Evolutionary conservation across 1,284 basidiomycete species (phyloP).

Genomic region (Ceratobasidium sp.): DNA sequence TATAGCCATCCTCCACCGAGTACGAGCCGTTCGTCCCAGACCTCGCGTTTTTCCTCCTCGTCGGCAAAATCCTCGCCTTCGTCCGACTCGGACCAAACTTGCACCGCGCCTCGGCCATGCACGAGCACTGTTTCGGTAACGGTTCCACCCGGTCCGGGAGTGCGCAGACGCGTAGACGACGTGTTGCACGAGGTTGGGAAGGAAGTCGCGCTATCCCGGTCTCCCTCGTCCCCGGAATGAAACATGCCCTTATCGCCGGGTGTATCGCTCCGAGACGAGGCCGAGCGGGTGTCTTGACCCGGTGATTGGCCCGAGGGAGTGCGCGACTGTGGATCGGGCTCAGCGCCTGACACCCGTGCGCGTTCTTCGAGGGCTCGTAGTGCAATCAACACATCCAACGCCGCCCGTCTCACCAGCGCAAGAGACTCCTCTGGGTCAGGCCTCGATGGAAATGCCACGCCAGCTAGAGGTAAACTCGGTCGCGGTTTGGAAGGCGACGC

Average conservation of each 20-base stretch:
- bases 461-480: slow-evolving; percentile 9
- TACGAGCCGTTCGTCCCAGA: slow-evolving; percentile 80
- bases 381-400: slow-evolving; percentile 75
- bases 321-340: slow-evolving; percentile 32
- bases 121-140: slow-evolving; percentile 56
- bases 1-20: slow-evolving; percentile 82
- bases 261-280: slow-evolving; percentile 52
- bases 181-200: slow-evolving; percentile 49
- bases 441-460: not conserved
- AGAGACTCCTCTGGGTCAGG: slow-evolving; percentile 59
- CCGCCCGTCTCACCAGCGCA: slow-evolving; percentile 68
- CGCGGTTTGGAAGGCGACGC: slow-evolving; percentile 31
- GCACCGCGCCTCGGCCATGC: slow-evolving; percentile 68
- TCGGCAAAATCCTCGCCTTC: slow-evolving; percentile 55
- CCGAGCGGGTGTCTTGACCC: slow-evolving; percentile 68
- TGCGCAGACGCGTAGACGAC: slow-evolving; percentile 31
- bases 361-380: slow-evolving; percentile 60
- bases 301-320: slow-evolving; percentile 51
- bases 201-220: slow-evolving; percentile 45
- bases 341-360: slow-evolving; percentile 41
- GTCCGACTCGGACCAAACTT: slow-evolving; percentile 80
- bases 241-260: slow-evolving; percentile 45
- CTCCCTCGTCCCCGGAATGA: slow-evolving; percentile 61
- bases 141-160: slow-evolving; percentile 33
- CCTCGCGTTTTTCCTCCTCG: slow-evolving; percentile 61